A percentile compares a stretch with the other conserved stretches of the same genome.
Evolutionary conservation across 225 moss, liverwort and hornwort species (phyloP).

Genomic region (Thuidium tamariscinum): DNA sequence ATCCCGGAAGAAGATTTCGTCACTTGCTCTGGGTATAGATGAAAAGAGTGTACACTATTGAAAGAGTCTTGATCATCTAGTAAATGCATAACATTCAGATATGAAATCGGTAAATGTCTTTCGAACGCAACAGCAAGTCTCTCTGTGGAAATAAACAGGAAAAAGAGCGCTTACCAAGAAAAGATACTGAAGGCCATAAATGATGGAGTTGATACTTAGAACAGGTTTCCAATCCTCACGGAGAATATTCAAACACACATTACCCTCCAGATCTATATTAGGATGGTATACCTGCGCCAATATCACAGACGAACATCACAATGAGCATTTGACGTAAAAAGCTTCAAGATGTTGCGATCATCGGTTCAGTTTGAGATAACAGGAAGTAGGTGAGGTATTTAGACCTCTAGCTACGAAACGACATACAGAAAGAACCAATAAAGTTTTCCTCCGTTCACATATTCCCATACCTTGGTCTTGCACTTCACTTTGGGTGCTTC

Average conservation of each 20-base stretch:
- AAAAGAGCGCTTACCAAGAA: conserved; percentile 54
- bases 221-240: conserved; percentile 99
- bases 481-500: conserved; percentile 99
- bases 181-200: conserved; percentile 91
- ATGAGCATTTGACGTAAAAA: neutral
- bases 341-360: neutral
- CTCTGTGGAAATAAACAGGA: neutral
- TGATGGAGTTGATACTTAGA: conserved; percentile 93
- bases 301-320: neutral
- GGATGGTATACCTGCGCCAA: conserved; percentile 84
- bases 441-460: neutral
- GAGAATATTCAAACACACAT: conserved; percentile 95
- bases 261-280: conserved; percentile 95
- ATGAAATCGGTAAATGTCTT: neutral
- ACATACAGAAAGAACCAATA: neutral
- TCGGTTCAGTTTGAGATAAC: neutral
- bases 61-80: neutral
- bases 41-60: neutral
- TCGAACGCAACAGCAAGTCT: neutral
- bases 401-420: neutral
- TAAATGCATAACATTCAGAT: neutral
- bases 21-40: neutral
- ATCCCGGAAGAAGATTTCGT: neutral
- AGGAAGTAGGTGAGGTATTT: neutral
- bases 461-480: conserved; percentile 82